Conservation (phyloP, 2,329 filamentous ascomycete species). For the Phoma herbarum region DNA sequence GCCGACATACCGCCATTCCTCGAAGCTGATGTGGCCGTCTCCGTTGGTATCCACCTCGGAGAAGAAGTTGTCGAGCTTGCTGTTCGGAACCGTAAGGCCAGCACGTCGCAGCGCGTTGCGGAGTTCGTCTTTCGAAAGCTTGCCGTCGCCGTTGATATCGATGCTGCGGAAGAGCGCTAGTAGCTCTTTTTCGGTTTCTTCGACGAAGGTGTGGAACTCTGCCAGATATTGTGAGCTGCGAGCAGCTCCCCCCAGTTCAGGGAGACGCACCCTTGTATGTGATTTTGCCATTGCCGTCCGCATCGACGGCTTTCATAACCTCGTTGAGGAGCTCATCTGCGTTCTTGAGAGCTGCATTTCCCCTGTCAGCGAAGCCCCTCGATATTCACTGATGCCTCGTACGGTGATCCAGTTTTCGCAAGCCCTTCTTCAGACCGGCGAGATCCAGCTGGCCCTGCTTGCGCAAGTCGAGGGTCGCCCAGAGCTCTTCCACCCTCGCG, state of each 20-base stretch:
- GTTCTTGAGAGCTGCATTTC: slow-evolving; percentile 77
- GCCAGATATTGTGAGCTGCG: slow-evolving; percentile 27
- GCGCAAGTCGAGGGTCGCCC: slow-evolving; percentile 81
- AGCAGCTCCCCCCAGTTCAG: neutral
- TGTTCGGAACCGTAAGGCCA: slow-evolving; percentile 79
- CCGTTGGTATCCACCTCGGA: slow-evolving; percentile 86
- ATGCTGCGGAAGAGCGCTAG: slow-evolving; percentile 84
- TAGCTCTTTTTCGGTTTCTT: slow-evolving; percentile 85
- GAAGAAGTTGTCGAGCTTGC: slow-evolving; percentile 86
- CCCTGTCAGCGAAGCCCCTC: slow-evolving; percentile 31
- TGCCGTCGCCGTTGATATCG: slow-evolving; percentile 84
- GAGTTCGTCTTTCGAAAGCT: slow-evolving; percentile 86
- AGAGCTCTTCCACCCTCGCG: slow-evolving; percentile 82
- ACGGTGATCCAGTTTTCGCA: slow-evolving; percentile 94
- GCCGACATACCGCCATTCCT: slow-evolving; percentile 90
- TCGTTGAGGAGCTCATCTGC: slow-evolving; percentile 84
- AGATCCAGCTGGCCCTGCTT: slow-evolving; percentile 83
- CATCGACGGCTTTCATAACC: slow-evolving; percentile 84
- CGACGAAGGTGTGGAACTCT: slow-evolving; percentile 93
- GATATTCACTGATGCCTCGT: slow-evolving; percentile 45
- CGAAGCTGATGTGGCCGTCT: slow-evolving; percentile 86
- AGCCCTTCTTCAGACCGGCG: slow-evolving; percentile 81
- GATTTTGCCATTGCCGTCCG: slow-evolving; percentile 86
- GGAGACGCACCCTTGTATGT: slow-evolving; percentile 77
- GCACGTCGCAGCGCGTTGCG: slow-evolving; percentile 78